Evolutionary conservation across 1,139 yeast species (phyloP).

Genomic region (Kurtzmaniella quercitrusa): DNA sequence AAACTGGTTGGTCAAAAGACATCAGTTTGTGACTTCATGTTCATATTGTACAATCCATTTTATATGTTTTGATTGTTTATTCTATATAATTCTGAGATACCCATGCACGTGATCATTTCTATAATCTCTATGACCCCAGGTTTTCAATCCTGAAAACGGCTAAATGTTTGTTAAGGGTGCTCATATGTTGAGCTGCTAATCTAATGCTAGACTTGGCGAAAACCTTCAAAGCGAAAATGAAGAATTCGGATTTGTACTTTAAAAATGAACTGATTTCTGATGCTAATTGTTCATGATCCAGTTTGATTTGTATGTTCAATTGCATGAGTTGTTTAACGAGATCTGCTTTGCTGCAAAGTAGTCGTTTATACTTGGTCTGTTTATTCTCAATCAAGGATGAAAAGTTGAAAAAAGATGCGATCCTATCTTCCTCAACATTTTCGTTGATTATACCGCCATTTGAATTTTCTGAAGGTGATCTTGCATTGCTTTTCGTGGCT

Average conservation of each 20-base stretch:
- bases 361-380: slow-evolving; percentile 29
- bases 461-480: not conserved
- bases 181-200: not conserved
- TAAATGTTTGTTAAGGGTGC: not conserved
- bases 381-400: slow-evolving; percentile 34
- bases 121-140: no score
- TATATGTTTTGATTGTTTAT: no score
- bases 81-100: no score
- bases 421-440: slow-evolving; percentile 11
- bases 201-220: slow-evolving; percentile 16
- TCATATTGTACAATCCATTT: no score
- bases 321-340: slow-evolving; percentile 30
- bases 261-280: slow-evolving; percentile 58
- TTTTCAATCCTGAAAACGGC: not conserved
- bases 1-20: no score
- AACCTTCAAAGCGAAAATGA: slow-evolving; percentile 32
- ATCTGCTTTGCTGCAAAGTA: slow-evolving; percentile 29
- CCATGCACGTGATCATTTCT: no score
- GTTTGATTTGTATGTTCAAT: slow-evolving; percentile 35
- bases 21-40: no score
- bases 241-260: slow-evolving; percentile 42
- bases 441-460: not conserved
- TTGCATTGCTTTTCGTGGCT: not conserved
- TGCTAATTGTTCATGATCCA: slow-evolving; percentile 57
- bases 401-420: slow-evolving; percentile 27